These are phyloP conservation scores for Asterella californica DNA, from an alignment of 225 moss, liverwort and hornwort species.

Conservation along the genomic window DNA sequence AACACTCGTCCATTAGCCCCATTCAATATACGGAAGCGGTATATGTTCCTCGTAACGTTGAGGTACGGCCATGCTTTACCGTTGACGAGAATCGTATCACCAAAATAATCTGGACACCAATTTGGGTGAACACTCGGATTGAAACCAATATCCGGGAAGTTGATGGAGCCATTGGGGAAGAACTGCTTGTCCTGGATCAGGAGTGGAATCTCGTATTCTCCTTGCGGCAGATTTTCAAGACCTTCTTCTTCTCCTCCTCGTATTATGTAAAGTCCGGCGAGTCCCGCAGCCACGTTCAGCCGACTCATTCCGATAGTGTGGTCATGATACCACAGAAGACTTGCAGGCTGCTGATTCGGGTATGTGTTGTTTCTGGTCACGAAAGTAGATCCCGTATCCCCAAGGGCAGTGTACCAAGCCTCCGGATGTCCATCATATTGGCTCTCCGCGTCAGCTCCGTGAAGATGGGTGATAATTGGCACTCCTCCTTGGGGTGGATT, in stretches of 20 bases:
- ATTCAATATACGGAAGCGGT: constrained; percentile 61
- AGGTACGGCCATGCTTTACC: constrained; percentile 69
- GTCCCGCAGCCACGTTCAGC: constrained; percentile 49
- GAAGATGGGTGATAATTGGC: background rate
- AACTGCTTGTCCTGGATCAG: constrained; percentile 21
- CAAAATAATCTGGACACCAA: constrained; percentile 81
- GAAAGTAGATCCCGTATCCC: background rate
- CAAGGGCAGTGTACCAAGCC: background rate
- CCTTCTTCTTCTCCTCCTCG: background rate
- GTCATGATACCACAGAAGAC: constrained; percentile 69
- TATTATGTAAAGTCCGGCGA: constrained; percentile 48
- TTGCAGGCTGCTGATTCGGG: background rate
- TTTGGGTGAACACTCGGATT: constrained; percentile 41
- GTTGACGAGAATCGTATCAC: constrained; percentile 61
- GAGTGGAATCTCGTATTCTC: constrained; percentile 29
- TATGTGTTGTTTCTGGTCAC: background rate
- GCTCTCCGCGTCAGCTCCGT: background rate
- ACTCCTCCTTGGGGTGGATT: background rate
- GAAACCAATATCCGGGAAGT: constrained; percentile 60
- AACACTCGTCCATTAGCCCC: constrained; percentile 58
- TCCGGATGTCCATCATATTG: background rate
- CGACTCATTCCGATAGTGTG: constrained; percentile 63
- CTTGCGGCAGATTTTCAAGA: constrained; percentile 31
- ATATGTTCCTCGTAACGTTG: constrained; percentile 43
- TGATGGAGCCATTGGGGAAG: constrained; percentile 45